phyloP scores from a whole-genome alignment of 164 flowering plant species.

The Cinnamomum micranthum region DNA sequence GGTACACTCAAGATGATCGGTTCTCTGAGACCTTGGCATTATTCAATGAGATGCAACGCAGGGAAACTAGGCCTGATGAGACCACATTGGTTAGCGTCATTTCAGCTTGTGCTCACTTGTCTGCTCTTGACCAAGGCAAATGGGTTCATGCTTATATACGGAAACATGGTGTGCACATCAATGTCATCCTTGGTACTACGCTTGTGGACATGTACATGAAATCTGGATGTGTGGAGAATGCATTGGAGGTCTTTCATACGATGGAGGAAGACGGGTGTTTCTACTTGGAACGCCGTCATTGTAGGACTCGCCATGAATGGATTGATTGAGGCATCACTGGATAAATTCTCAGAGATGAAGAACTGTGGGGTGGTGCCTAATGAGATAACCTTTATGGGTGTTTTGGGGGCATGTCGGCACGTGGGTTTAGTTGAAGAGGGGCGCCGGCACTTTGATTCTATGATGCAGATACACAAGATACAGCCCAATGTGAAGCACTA shows the following conservation, averaged over 20 bases:
- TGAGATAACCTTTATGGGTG: constrained; percentile 43
- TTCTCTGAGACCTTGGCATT: constrained; percentile 28
- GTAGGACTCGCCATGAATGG: constrained; percentile 42
- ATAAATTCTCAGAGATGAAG: constrained; percentile 34
- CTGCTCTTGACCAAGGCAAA: constrained; percentile 36
- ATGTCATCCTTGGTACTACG: constrained; percentile 40
- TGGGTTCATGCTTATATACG: constrained; percentile 34
- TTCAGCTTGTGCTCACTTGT: constrained; percentile 37
- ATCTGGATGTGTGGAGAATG: constrained; percentile 37
- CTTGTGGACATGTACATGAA: constrained; percentile 52
- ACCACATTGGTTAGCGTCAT: constrained; percentile 34
- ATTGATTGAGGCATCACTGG: constrained; percentile 26
- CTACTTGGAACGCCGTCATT: constrained; percentile 49
- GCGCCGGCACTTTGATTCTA: constrained; percentile 29
- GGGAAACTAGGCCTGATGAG: constrained; percentile 34
- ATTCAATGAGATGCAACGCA: constrained; percentile 35
- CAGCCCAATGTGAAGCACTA: constrained; percentile 45
- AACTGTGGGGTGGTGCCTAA: constrained; percentile 25
- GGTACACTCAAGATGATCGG: constrained; percentile 26
- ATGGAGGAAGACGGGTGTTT: constrained; percentile 38
- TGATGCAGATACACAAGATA: constrained; percentile 27
- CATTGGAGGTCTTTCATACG: constrained; percentile 30
- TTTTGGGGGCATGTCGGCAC: constrained; percentile 46
- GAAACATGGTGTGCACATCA: constrained; percentile 21
- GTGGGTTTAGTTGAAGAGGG: constrained; percentile 42